These are phyloP conservation scores for Xylaria hypoxylon DNA, from an alignment of 2,329 filamentous ascomycete species.

Conservation along the genomic window DNA sequence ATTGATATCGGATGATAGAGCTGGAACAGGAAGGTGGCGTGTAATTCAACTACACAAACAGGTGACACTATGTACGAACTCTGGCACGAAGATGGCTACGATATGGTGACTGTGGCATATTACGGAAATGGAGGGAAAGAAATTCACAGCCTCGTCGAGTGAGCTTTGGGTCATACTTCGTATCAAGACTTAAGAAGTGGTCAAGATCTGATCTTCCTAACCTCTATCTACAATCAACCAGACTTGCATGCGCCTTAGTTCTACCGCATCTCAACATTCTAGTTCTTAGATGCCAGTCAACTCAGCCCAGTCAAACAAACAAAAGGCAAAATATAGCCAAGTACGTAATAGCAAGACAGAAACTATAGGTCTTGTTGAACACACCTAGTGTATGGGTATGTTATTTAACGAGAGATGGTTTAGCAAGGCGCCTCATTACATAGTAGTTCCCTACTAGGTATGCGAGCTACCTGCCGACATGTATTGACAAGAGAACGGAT, in stretches of 20 bases:
- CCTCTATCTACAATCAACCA: not conserved
- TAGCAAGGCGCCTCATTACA: not conserved
- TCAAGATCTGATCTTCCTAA: too few species aligned
- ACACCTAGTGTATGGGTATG: not conserved
- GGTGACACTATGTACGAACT: not conserved
- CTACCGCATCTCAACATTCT: not conserved
- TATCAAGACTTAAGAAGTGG: not conserved
- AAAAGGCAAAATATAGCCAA: not conserved
- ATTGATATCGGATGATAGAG: conserved; percentile 28
- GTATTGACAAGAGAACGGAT: too few species aligned
- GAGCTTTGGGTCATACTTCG: not conserved
- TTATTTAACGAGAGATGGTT: not conserved
- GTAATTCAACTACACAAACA: not conserved
- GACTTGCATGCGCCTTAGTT: not conserved
- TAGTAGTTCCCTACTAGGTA: too few species aligned
- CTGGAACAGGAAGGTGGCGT: conserved; percentile 34
- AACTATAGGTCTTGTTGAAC: not conserved
- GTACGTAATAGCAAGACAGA: not conserved
- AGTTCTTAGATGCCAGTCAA: not conserved
- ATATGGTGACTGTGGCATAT: not conserved
- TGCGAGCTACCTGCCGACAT: too few species aligned
- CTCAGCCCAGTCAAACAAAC: not conserved
- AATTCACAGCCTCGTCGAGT: too few species aligned
- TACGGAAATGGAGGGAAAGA: not conserved
- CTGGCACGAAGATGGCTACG: not conserved